phyloP scores from a whole-genome alignment of 306 rosid genomes.

The Quercus parvula region DNA sequence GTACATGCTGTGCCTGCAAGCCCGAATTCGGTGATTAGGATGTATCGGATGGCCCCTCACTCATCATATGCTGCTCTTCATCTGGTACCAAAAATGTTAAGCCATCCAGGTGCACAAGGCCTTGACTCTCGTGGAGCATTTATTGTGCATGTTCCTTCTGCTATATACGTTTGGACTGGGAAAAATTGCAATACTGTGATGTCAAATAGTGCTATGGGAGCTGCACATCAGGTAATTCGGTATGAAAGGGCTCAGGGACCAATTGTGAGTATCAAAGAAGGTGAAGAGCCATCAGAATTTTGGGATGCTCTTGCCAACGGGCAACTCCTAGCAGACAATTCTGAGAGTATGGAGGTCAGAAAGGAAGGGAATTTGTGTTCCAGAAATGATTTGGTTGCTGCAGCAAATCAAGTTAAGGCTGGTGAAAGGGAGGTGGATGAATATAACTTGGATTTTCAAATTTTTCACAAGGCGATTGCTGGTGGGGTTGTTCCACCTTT shows the following conservation, averaged over 20 bases:
- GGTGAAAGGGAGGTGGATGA: conserved; percentile 57
- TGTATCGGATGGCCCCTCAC: conserved; percentile 94
- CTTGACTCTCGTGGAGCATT: conserved; percentile 97
- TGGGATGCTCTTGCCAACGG: conserved; percentile 68
- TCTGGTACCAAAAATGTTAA: conserved; percentile 73
- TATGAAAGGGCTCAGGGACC: conserved; percentile 76
- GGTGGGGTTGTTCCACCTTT: conserved; percentile 95
- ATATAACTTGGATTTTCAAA: conserved; percentile 75
- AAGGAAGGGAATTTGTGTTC: conserved; percentile 19
- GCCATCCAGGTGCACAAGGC: conserved; percentile 47
- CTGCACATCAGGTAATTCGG: conserved; percentile 73
- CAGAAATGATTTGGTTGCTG: conserved; percentile 31
- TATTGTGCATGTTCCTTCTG: conserved; percentile 73
- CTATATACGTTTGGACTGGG: conserved; percentile 84
- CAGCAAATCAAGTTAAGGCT: conserved; percentile 1
- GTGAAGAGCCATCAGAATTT: conserved; percentile 69
- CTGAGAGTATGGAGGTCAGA: conserved; percentile 26
- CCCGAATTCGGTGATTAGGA: conserved; percentile 74
- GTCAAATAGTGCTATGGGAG: conserved; percentile 55
- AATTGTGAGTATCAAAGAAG: conserved; percentile 45
- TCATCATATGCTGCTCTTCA: conserved; percentile 91
- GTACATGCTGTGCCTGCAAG: conserved; percentile 83
- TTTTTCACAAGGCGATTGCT: conserved; percentile 75
- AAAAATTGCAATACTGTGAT: conserved; percentile 45
- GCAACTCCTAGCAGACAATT: conserved; percentile 29